Percentiles rank a stretch among this genome's conserved stretches.
Conservation (phyloP, 495 filamentous ascomycete species). For the Penicillium desertorum region DNA sequence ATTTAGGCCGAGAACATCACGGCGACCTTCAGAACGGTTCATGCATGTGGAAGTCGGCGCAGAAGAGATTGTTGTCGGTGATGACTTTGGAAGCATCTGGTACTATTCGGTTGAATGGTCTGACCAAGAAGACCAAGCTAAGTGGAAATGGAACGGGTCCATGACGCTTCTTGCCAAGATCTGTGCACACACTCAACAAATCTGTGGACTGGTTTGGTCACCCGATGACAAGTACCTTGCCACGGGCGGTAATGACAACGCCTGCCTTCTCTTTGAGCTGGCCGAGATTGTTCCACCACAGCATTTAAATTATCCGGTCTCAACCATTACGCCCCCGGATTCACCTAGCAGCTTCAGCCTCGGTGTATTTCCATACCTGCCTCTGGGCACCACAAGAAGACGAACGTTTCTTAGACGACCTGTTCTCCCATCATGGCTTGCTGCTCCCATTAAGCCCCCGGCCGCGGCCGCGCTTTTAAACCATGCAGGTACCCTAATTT, state of each 20-base stretch:
- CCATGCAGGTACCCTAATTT: constrained; percentile 31
- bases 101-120: constrained; percentile 93
- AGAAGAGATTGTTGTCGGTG: constrained; percentile 86
- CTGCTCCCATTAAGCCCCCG: constrained; percentile 18
- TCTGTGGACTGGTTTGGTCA: constrained; percentile 92
- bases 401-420: constrained; percentile 24
- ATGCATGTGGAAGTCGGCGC: constrained; percentile 31
- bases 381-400: constrained; percentile 16
- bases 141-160: constrained; percentile 69
- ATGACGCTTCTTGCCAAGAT: constrained; percentile 78
- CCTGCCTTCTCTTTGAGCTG: constrained; percentile 77
- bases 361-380: constrained; percentile 24
- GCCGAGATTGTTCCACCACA: constrained; percentile 52
- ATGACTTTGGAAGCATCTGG: constrained; percentile 81
- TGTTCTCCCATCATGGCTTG: constrained; percentile 34
- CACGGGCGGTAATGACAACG: constrained; percentile 90
- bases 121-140: constrained; percentile 34
- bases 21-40: constrained; percentile 41
- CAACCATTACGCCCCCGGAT: constrained; percentile 1
- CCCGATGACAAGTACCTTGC: constrained; percentile 73
- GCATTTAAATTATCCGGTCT: constrained; percentile 10
- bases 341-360: constrained; percentile 17
- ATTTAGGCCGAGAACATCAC: constrained; percentile 57
- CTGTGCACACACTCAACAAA: constrained; percentile 78
- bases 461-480: constrained; percentile 28